These are phyloP conservation scores for Cladosporium sp. DNA, from an alignment of 2,329 filamentous ascomycete genomes.

Conservation along the genomic window DNA sequence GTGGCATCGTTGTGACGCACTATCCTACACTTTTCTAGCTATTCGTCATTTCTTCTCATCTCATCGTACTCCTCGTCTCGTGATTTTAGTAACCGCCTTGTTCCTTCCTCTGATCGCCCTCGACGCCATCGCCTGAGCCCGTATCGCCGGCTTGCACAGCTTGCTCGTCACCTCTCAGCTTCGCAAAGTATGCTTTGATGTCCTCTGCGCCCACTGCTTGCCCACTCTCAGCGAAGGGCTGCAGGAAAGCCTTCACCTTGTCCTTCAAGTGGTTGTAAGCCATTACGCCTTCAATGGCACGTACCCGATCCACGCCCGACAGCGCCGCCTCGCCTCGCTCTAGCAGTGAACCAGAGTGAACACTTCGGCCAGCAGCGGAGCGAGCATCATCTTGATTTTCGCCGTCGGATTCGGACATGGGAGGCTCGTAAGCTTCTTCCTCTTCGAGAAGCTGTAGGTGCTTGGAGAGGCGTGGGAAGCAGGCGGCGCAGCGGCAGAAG, in stretches of 20 bases:
- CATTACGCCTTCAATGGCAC: slow-evolving; percentile 93
- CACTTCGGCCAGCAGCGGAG: slow-evolving; percentile 43
- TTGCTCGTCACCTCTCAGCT: slow-evolving; percentile 82
- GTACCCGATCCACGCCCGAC: slow-evolving; percentile 86
- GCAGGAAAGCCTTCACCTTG: slow-evolving; percentile 90
- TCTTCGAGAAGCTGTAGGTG: slow-evolving; percentile 87
- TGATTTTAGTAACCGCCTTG: slow-evolving; percentile 42
- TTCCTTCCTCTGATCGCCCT: slow-evolving; percentile 37
- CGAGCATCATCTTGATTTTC: slow-evolving; percentile 55
- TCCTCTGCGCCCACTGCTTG: slow-evolving; percentile 88
- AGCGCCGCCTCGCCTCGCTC: slow-evolving; percentile 92
- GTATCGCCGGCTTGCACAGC: slow-evolving; percentile 33
- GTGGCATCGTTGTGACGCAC: background rate
- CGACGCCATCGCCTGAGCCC: slow-evolving; percentile 29
- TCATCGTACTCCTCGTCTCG: slow-evolving; percentile 16
- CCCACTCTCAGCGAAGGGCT: slow-evolving; percentile 90
- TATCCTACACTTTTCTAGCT: background rate
- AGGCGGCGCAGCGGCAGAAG: slow-evolving; percentile 79
- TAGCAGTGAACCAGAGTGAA: slow-evolving; percentile 78
- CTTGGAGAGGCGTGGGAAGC: slow-evolving; percentile 69
- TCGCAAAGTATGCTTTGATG: slow-evolving; percentile 95
- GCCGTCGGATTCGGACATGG: slow-evolving; percentile 64
- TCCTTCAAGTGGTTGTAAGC: slow-evolving; percentile 96
- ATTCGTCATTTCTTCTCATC: background rate
- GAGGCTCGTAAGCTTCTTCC: slow-evolving; percentile 91